phyloP scores from a whole-genome alignment of 768 basidiomycete genomes.

The Termitomyces sp. region DNA sequence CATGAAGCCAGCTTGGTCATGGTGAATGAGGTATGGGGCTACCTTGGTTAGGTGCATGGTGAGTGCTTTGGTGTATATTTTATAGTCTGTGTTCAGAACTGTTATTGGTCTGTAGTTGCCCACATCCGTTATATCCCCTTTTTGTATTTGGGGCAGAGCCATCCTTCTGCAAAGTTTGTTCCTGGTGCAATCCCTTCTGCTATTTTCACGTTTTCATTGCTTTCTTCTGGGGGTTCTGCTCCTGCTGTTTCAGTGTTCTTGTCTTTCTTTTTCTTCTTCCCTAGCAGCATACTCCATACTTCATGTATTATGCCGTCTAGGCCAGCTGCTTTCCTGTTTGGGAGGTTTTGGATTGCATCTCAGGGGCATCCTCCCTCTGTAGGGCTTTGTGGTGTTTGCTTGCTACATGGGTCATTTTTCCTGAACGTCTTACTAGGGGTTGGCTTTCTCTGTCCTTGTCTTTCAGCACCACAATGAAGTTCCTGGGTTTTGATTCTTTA shows the following conservation, averaged over 20 bases:
- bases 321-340: constrained; percentile 19
- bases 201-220: too few species aligned
- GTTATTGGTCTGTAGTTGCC: constrained; percentile 3
- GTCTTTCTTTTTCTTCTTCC: too few species aligned
- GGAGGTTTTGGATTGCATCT: constrained; percentile 6
- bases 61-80: constrained; percentile 5
- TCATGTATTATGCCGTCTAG: constrained; percentile 25
- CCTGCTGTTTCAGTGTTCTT: background rate
- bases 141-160: constrained; percentile 6
- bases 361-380: constrained; percentile 15
- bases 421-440: constrained; percentile 6
- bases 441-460: background rate
- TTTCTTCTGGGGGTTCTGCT: background rate
- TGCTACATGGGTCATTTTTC: constrained; percentile 29
- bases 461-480: constrained; percentile 14
- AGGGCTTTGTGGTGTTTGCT: constrained; percentile 25
- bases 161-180: too few species aligned
- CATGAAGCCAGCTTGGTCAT: background rate
- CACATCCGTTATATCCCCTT: background rate
- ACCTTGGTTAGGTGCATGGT: background rate
- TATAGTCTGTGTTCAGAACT: constrained; percentile 1
- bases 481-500: constrained; percentile 6
- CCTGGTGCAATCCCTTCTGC: too few species aligned
- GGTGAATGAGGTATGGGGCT: background rate
- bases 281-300: constrained; percentile 14